Percentiles rank a stretch among this genome's conserved stretches.
Conservation (phyloP, 352 stramenopile species). For the Phytophthora fragariae region DNA sequence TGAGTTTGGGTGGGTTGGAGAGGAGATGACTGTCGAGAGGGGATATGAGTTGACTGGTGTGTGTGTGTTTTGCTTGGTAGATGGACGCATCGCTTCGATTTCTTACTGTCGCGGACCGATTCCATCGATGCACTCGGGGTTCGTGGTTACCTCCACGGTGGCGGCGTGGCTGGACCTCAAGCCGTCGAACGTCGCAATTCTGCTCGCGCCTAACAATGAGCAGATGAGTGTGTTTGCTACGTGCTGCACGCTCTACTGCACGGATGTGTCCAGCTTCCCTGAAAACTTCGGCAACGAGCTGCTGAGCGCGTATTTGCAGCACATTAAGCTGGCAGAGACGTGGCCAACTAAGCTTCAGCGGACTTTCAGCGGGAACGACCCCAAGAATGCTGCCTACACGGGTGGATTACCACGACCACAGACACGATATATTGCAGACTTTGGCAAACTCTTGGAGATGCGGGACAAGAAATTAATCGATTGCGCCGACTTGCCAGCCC, state of each 20-base stretch:
- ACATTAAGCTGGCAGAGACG: slow-evolving; percentile 79
- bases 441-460: slow-evolving; percentile 79
- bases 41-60: too few species aligned
- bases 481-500: slow-evolving; percentile 48
- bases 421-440: slow-evolving; percentile 82
- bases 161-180: slow-evolving; percentile 86
- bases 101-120: slow-evolving; percentile 73
- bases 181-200: slow-evolving; percentile 75
- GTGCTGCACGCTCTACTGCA: slow-evolving; percentile 85
- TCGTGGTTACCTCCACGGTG: slow-evolving; percentile 84
- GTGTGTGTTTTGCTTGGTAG: slow-evolving; percentile 31
- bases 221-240: slow-evolving; percentile 91
- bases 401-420: slow-evolving; percentile 76
- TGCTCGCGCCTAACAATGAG: slow-evolving; percentile 86
- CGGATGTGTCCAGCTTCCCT: slow-evolving; percentile 66
- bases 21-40: too few species aligned
- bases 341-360: slow-evolving; percentile 79
- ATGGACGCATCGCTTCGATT: slow-evolving; percentile 85
- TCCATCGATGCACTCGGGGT: slow-evolving; percentile 88
- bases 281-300: slow-evolving; percentile 78
- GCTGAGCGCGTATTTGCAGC: slow-evolving; percentile 78
- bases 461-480: slow-evolving; percentile 67
- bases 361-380: slow-evolving; percentile 75
- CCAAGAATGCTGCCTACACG: slow-evolving; percentile 76
- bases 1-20: slow-evolving; percentile 33